A percentile compares a stretch with the other conserved stretches of the same genome.
Conservation (phyloP, 2,329 filamentous ascomycete species). For the Aciculosporium take region DNA sequence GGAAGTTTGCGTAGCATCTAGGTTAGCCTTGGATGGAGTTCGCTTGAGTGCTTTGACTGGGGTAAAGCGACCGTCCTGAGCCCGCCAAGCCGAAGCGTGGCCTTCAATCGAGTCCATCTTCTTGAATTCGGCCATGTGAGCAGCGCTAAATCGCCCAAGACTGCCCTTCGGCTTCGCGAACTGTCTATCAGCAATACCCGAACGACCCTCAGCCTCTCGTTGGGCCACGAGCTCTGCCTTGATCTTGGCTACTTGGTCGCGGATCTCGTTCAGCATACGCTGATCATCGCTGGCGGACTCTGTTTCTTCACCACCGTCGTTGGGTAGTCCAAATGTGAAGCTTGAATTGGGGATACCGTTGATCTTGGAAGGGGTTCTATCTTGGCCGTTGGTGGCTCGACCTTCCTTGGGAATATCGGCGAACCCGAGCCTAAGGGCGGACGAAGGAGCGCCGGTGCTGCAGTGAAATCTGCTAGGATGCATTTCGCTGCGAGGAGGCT, state of each 20-base stretch:
- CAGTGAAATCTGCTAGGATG: conserved; percentile 73
- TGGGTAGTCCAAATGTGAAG: conserved; percentile 57
- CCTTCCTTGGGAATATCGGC: conserved; percentile 50
- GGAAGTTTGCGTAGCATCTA: conserved; percentile 20
- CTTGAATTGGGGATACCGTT: conserved; percentile 36
- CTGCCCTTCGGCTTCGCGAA: conserved; percentile 72
- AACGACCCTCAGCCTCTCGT: conserved; percentile 36
- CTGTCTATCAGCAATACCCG: conserved; percentile 40
- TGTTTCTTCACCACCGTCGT: conserved; percentile 29
- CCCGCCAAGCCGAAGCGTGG: conserved; percentile 67
- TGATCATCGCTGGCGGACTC: conserved; percentile 48
- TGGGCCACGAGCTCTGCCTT: conserved; percentile 53
- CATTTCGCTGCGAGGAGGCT: conserved; percentile 71
- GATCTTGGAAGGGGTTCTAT: conserved; percentile 47
- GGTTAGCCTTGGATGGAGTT: conserved; percentile 32
- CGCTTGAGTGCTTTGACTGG: conserved; percentile 28
- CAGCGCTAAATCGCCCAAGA: conserved; percentile 65
- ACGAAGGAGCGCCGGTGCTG: conserved; percentile 63
- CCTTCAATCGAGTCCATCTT: conserved; percentile 96
- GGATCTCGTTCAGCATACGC: conserved; percentile 50
- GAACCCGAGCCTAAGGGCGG: conserved; percentile 71
- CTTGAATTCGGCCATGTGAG: conserved; percentile 77
- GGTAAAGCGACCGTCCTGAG: conserved; percentile 37
- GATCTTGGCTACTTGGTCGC: conserved; percentile 56
- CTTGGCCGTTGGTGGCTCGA: conserved; percentile 19